A percentile compares a stretch with the other conserved stretches of the same genome.
phyloP scores from a whole-genome alignment of 164 flowering plant genomes.

The Tetracentron sinense region DNA sequence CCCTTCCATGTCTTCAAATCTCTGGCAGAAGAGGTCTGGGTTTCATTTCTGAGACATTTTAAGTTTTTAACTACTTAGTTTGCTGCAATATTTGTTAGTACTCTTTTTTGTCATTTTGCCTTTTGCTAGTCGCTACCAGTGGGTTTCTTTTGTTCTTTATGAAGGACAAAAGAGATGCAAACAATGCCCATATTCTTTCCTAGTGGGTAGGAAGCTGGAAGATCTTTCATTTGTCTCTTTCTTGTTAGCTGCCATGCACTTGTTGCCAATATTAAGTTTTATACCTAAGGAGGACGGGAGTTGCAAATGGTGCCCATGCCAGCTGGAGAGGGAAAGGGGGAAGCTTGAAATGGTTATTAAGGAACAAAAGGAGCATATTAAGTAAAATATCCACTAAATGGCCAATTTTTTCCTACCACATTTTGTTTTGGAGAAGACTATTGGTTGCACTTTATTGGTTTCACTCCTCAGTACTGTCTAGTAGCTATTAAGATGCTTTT shows the following conservation, averaged over 20 bases:
- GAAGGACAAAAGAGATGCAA: neutral
- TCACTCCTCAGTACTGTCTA: neutral
- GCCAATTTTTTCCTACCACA: too few relatives aligned
- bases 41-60: neutral
- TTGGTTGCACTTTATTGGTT: neutral
- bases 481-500: neutral
- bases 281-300: neutral
- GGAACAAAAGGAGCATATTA: too few relatives aligned
- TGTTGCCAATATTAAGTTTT: neutral
- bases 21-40: slow-evolving; percentile 81
- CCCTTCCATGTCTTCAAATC: slow-evolving; percentile 81
- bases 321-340: too few relatives aligned
- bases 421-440: neutral
- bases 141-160: neutral
- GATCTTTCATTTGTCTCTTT: neutral
- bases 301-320: neutral
- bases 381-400: too few relatives aligned
- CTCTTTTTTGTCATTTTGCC: neutral
- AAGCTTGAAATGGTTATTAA: too few relatives aligned
- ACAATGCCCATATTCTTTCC: neutral
- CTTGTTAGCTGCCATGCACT: neutral
- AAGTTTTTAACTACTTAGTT: too few relatives aligned
- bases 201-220: neutral
- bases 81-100: neutral
- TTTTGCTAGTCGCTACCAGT: neutral